phyloP scores from a whole-genome alignment of 2,329 filamentous ascomycete genomes.

The Rutstroemia sydowiana region DNA sequence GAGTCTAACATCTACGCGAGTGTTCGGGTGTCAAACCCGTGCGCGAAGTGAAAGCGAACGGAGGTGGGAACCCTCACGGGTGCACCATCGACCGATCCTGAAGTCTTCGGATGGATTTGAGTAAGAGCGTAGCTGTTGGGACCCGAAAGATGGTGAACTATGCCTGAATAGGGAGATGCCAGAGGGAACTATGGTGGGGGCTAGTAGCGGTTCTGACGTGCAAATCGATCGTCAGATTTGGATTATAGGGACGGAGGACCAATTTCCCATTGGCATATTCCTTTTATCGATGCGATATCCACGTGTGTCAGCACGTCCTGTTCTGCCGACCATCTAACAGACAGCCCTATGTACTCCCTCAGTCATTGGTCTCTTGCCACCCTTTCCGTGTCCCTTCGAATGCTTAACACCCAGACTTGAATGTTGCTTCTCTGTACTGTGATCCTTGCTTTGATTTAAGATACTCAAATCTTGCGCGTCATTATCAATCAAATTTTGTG shows the following conservation, averaged over 20 bases:
- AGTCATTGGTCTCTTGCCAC: constrained; percentile 37
- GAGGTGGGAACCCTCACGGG: too few species aligned
- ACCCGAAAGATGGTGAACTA: neutral
- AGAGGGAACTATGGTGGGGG: too few species aligned
- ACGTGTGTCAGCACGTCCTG: too few species aligned
- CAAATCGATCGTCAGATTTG: too few species aligned
- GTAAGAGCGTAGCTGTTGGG: neutral
- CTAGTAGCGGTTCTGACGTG: too few species aligned
- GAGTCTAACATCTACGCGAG: too few species aligned
- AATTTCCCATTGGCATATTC: too few species aligned
- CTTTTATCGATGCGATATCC: too few species aligned
- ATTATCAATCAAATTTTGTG: constrained; percentile 47
- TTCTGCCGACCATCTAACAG: constrained; percentile 29
- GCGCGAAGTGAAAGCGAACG: too few species aligned
- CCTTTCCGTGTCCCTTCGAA: constrained; percentile 21
- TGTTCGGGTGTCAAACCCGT: too few species aligned
- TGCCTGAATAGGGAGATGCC: too few species aligned
- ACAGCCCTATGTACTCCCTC: constrained; percentile 42
- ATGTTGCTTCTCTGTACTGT: constrained; percentile 35
- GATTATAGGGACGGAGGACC: too few species aligned
- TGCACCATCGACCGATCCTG: neutral
- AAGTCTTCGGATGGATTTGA: neutral
- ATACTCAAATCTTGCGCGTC: constrained; percentile 39
- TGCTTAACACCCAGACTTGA: constrained; percentile 11
- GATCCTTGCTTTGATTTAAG: constrained; percentile 27